Base-by-base conservation (phyloP, 1,284 basidiomycete genomes). In the Tilletia indica region DNA sequence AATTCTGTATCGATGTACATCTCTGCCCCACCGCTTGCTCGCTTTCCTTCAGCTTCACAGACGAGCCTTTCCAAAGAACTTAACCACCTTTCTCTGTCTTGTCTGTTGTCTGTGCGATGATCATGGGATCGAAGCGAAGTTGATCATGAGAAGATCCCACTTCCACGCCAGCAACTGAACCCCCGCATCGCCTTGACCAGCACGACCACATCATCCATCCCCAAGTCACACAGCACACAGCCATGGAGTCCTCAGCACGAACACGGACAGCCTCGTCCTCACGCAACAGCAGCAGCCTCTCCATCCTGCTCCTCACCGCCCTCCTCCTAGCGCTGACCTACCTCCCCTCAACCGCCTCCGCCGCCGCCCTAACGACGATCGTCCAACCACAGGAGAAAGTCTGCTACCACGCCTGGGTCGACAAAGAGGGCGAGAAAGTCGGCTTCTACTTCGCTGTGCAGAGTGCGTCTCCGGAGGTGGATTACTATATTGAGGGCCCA, bases 361-460 rank as follows among this genome's bases (percentile, higher is more conserved):
- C 85, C 16, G 89, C 93, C 0, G 94, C 97, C 0, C 86, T 99
- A 66, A 97, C 96, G 1, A 94, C 94, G 3, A 87, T 91, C 39
- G 89, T 99, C 72, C 87, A 89, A 21, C 90, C 93, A 0, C 94
- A 94, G 82, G 93, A 97, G 82, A 88, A 92, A 25, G 86, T 92
- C 70, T 99, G 97, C 86, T 99, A 95, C 86, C 97, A 93, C 82
- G 93, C 94, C 6, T 93, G 95, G 84, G 94, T 97, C n/a, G 96
- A 98, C 87, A 93, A 94, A 85, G 89, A 88, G 0, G 91, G 91
- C 58, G 93, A 95, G 86, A 95, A 95, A 88, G 90, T 95, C 74
- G 92, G 93, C 68, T 88, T 88, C 81, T 88, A 88, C 83, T 88
- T 87, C 78, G 87, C 87, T 25, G 94, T 99, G 38, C 97, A 99